phyloP scores from a whole-genome alignment of 345 rosid genomes.

The Kernera saxatilis region DNA sequence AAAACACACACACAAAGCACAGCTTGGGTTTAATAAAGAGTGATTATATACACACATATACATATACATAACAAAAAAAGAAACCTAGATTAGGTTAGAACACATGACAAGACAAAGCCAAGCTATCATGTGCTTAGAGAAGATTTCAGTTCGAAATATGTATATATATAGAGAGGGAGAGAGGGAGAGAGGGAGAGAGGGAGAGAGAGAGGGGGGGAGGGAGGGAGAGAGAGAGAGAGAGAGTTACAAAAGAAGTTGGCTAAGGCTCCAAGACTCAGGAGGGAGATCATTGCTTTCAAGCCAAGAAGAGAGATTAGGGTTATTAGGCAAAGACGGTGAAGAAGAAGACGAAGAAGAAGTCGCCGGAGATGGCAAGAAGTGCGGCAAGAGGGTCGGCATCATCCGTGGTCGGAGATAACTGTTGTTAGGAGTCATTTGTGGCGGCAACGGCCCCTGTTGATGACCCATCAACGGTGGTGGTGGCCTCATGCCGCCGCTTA shows the following conservation, averaged over 20 bases:
- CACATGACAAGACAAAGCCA: conserved; percentile 3
- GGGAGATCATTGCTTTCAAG: conserved; percentile 57
- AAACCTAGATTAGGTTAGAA: conserved; percentile 2
- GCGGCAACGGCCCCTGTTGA: conserved; percentile 30
- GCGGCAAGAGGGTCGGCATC: conserved; percentile 45
- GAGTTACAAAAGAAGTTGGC: conserved; percentile 68
- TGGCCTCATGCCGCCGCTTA: conserved; percentile 54
- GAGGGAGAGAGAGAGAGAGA: conserved; percentile 10
- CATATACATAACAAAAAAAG: neutral
- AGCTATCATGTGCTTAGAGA: conserved; percentile 9
- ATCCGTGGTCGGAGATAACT: conserved; percentile 26
- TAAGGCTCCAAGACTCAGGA: conserved; percentile 76
- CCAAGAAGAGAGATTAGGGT: conserved; percentile 47
- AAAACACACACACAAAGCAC: neutral
- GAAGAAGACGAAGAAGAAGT: conserved; percentile 49
- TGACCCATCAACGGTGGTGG: conserved; percentile 39
- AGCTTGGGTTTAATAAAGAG: neutral
- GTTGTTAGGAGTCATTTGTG: conserved; percentile 24
- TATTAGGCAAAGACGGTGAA: conserved; percentile 41
- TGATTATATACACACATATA: neutral
- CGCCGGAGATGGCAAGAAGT: conserved; percentile 39
- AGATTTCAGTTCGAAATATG: neutral
- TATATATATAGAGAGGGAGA: neutral
- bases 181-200: neutral
- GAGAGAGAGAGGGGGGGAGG: neutral